phyloP scores from a whole-genome alignment of 176 grass and related monocot species.

The Miscanthus lutarioriparius region DNA sequence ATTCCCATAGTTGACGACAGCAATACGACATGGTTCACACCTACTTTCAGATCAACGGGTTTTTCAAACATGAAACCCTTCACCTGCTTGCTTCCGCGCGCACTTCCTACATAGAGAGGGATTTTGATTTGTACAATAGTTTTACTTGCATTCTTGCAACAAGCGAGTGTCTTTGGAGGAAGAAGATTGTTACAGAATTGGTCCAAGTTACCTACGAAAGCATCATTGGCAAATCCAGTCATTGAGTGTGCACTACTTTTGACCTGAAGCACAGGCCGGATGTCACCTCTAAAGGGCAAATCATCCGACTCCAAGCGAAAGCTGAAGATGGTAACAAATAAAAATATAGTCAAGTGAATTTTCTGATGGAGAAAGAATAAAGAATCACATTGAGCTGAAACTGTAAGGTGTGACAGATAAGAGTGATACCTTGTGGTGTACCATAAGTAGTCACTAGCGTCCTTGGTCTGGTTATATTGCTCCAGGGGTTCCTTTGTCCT shows the following conservation, averaged over 20 bases:
- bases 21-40: constrained; percentile 66
- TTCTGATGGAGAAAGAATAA: not conserved
- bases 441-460: constrained; percentile 81
- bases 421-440: constrained; percentile 76
- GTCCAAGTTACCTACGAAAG: constrained; percentile 57
- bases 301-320: constrained; percentile 68
- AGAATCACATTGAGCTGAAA: not conserved
- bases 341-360: constrained; percentile 19
- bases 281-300: constrained; percentile 81
- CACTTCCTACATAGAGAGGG: constrained; percentile 48
- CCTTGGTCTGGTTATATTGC: constrained; percentile 78
- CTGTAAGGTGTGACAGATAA: not conserved
- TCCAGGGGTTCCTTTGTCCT: constrained; percentile 59
- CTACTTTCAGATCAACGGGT: constrained; percentile 53
- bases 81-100: constrained; percentile 63
- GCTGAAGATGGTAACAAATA: constrained; percentile 43
- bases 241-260: constrained; percentile 59
- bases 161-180: not conserved
- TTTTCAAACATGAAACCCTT: constrained; percentile 75
- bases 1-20: constrained; percentile 53
- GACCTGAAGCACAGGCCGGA: constrained; percentile 75
- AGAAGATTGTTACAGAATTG: constrained; percentile 29
- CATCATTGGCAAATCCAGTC: constrained; percentile 67
- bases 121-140: constrained; percentile 33
- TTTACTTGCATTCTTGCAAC: constrained; percentile 9